Base-by-base conservation (phyloP, 495 filamentous ascomycete species). In the Aspergillus panamensis region DNA sequence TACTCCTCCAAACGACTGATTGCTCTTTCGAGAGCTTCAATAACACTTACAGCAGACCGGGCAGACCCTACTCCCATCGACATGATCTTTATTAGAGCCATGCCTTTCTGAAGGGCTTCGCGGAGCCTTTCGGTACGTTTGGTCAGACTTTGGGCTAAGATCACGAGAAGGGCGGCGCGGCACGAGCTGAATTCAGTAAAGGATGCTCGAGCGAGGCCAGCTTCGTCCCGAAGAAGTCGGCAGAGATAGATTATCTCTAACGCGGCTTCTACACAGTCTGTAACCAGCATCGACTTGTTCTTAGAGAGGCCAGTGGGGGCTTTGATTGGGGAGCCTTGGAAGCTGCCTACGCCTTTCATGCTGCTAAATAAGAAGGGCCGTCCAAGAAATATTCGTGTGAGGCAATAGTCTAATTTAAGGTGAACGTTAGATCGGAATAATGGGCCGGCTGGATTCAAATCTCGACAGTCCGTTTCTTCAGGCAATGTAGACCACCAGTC, bases 121-220 rank as follows among this genome's bases (percentile, higher is more conserved):
- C 74, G 67, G 6, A 80, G 71, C 12, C 75, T 67, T 53, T 79
- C 77, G 0, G 76, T 80, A 14, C 74, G 72, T 54, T 79, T 76
- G 2, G 74, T 74, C n/a, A 81, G 58, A 14, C 75, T 75, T 48
- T 81, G 76, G 0, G 78, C 76, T 1, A 80, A 60, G 14, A 81
- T 77, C 6, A 80, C 77, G 3, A 81, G 64, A 1, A 81, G 69
- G 1, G 78, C 77, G 8, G 77, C 78, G 45, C 78, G 76, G 48
- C 77, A 80, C 2, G 76, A 79, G 48, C 76, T 81, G 58, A 80
- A 81, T 44, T 81, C 78, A 0, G 76, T 78, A 57, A 80, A 81
- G 0, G 76, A 79, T 5, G 78, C 77, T 35, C 77, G 74, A 13
- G 78, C 78, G 37, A 81, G 74, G 10, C 78, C 78, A 4, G 70